A percentile compares a stretch with the other conserved stretches of the same genome.
Evolutionary conservation across 2,329 filamentous ascomycete genomes (phyloP).

Genomic region (Reticulascus tulasneorum): DNA sequence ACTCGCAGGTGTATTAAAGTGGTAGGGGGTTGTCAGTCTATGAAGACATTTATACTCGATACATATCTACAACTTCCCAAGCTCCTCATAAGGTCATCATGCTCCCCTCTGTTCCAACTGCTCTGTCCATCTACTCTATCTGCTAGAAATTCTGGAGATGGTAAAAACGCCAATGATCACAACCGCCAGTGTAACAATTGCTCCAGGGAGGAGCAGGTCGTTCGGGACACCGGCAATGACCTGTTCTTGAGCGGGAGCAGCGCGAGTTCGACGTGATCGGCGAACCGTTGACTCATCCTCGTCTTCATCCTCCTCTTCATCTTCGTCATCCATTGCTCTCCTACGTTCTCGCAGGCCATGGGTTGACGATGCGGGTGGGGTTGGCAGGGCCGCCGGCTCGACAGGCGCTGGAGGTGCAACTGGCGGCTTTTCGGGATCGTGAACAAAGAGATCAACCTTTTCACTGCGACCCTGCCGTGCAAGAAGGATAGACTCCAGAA

Average conservation of each 20-base stretch:
- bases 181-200: constrained; percentile 90
- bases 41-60: constrained; percentile 16
- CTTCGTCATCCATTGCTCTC: constrained; percentile 45
- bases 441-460: constrained; percentile 96
- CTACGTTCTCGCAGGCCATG: constrained; percentile 47
- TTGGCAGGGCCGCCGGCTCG: constrained; percentile 33
- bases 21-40: constrained; percentile 15
- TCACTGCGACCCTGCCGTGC: constrained; percentile 74
- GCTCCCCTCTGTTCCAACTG: constrained; percentile 9
- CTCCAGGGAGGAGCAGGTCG: constrained; percentile 86
- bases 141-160: constrained; percentile 64
- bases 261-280: constrained; percentile 37
- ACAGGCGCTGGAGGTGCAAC: constrained; percentile 57
- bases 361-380: constrained; percentile 45
- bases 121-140: constrained; percentile 29
- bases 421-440: constrained; percentile 87
- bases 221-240: constrained; percentile 90
- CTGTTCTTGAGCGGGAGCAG: constrained; percentile 59
- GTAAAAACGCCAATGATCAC: constrained; percentile 93
- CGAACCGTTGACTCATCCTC: constrained; percentile 49
- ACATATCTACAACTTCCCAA: constrained; percentile 26
- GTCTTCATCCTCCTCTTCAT: constrained; percentile 52
- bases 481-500: constrained; percentile 83
- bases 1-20: constrained; percentile 11
- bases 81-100: constrained; percentile 32